Base-by-base conservation (phyloP, 129 eudicot species). In the Saposhnikovia divaricata region DNA sequence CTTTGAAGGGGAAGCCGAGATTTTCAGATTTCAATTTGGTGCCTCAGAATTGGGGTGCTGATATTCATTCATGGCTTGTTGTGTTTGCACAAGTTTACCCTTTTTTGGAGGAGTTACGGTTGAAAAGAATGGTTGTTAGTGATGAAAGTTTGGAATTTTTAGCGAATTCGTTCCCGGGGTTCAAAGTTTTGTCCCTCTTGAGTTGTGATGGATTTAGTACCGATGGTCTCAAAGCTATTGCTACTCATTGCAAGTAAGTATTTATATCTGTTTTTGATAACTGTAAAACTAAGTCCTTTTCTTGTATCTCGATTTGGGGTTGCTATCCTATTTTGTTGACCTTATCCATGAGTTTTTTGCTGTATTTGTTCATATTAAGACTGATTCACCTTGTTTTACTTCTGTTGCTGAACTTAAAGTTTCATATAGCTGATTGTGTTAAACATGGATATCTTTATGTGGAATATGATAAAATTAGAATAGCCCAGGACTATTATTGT, bases 191-290 rank as follows among this genome's bases (percentile, higher is more conserved):
- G 66, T 89, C 93, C 5, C 73, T 93, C 78, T 78, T 82, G 80
- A 89, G 96, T 59, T 93, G 98, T 85, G 98, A 93, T 65, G 98
- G 98, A 39, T 93, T 93, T 71, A 89, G 86, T 81, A 91, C 93
- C 59, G 80, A 87, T 79, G 98, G 98, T 31, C 85, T 93, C 61
- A 86, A 88, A 83, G 85, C 92, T 69, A 85, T 91, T 84, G 96
- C 93, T 51, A 88, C 96, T 77, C 78, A 91, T 76, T 93, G 94
- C 98, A 88, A 83, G 98, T 93, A 80, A 71, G 89, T 16, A 50
- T 75, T 66, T 59, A 37, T 7, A 61, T n/a, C 47, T 2, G 1
- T 38, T 69, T 14, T 25, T 6, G 47, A 77, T 72, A 23, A 40
- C 9, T 46, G 21, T 51, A 7, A 48, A 70, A n/a, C 27, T 47